Base-by-base conservation (phyloP, 495 filamentous ascomycete genomes). In the Peziza echinospora region DNA sequence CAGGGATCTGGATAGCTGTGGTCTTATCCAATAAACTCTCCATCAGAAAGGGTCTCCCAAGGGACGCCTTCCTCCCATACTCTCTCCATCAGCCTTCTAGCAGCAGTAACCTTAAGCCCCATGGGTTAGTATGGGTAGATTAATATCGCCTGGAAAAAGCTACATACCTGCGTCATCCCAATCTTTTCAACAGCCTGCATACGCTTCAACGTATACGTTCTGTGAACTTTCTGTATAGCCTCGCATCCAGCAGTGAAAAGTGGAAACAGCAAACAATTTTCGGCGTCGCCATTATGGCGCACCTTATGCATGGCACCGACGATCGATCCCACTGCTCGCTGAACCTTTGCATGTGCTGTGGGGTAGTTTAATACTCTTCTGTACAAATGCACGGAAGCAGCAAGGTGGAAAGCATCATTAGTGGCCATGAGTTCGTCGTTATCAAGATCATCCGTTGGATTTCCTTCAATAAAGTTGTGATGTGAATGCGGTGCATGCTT, bases 201-300 rank as follows among this genome's bases (percentile, higher is more conserved):
- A 42, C 84, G 63, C 50, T 75, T 70, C 53, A 82, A 64, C 16
- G 86, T 75, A 49, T 74, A 69, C 19, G 62, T 55, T 28, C 77
- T 64, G 46, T 79, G 72, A 9, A 58, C 57, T 23, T 61, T 48
- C 41, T 76, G 69, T 41, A 63, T 58, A 2, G 76, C 72, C 55
- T 89, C 82, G 55, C 81, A 86, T 1, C 84, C 84, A 5, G 82
- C 84, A 7, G 79, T 80, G 60, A 91, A 89, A 61, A 91, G 71
- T 1, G 84, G 84, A 46, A 91, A 86, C 41, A 92, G 56, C 5
- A 84, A 65, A 55, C 79, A 83, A 3, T 75, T 75, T 60, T 86
- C 84, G 0, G 78, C 80, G 21, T 77, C 76, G 13, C 76, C 75
- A 16, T 78, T 76, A 11, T 65, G 63, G 21, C 72, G 63, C 43